These are phyloP conservation scores for Pyrenochaeta sp. DNA, from an alignment of 2,329 filamentous ascomycete species.

Conservation along the genomic window DNA sequence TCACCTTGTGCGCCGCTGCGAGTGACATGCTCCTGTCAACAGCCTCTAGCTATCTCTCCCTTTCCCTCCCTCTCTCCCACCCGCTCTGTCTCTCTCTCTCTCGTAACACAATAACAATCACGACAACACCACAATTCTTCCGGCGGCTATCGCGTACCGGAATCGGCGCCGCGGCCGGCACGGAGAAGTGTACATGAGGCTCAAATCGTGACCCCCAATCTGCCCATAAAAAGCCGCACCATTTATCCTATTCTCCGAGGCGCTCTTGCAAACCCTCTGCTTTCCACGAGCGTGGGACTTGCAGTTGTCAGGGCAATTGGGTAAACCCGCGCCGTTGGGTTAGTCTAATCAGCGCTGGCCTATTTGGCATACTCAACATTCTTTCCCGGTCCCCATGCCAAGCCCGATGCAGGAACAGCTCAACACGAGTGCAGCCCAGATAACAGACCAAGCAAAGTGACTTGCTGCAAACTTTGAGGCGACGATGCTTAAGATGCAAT, in stretches of 20 bases:
- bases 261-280: neutral
- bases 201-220: slow-evolving; percentile 18
- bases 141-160: slow-evolving; percentile 27
- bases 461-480: too few relatives aligned
- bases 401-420: neutral
- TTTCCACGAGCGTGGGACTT: slow-evolving; percentile 11
- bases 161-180: slow-evolving; percentile 37
- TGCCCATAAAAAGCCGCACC: slow-evolving; percentile 15
- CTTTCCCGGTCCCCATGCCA: neutral
- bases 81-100: slow-evolving; percentile 5
- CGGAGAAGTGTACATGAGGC: slow-evolving; percentile 26
- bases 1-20: slow-evolving; percentile 4
- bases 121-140: slow-evolving; percentile 27
- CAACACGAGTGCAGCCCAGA: too few relatives aligned
- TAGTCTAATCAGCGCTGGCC: neutral
- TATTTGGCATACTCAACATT: neutral
- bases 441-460: too few relatives aligned
- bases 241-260: slow-evolving; percentile 32
- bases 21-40: too few relatives aligned
- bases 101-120: slow-evolving; percentile 2
- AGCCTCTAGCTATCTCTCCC: too few relatives aligned
- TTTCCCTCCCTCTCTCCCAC: too few relatives aligned
- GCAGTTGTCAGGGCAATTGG: slow-evolving; percentile 13
- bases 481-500: too few relatives aligned
- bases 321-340: slow-evolving; percentile 5